phyloP scores from a whole-genome alignment of 2,329 filamentous ascomycete species.

The Pseudocercospora fijiensis region DNA sequence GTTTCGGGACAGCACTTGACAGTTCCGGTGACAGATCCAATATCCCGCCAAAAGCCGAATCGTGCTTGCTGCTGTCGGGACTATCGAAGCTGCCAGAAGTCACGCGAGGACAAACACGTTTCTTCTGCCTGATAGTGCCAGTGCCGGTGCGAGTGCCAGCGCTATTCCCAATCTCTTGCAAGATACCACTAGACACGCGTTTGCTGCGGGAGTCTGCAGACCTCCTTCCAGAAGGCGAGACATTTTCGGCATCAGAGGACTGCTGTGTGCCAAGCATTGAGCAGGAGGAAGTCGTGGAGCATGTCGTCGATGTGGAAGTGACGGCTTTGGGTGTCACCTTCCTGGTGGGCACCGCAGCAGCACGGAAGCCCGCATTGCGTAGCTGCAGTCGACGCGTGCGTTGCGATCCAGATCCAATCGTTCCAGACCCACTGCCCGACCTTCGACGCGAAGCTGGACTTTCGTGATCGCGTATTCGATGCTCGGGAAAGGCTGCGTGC shows the following conservation, averaged over 20 bases:
- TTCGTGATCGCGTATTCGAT: neutral
- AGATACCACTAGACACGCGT: conserved; percentile 26
- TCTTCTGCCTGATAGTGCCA: conserved; percentile 17
- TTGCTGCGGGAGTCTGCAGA: conserved; percentile 21
- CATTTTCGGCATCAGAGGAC: conserved; percentile 27
- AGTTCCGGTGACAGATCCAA: conserved; percentile 21
- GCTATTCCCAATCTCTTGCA: conserved; percentile 36
- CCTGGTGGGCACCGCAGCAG: conserved; percentile 31
- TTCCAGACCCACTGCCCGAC: neutral
- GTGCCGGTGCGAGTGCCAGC: neutral
- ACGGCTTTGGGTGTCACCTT: conserved; percentile 36
- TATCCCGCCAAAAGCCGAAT: conserved; percentile 17
- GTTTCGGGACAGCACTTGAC: conserved; percentile 20
- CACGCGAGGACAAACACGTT: conserved; percentile 21
- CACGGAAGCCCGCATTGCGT: conserved; percentile 40
- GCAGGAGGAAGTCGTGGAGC: conserved; percentile 21
- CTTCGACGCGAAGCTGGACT: neutral
- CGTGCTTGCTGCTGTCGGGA: conserved; percentile 19
- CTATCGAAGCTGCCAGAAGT: conserved; percentile 25
- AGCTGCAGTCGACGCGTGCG: conserved; percentile 36
- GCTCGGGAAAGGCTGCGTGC: neutral
- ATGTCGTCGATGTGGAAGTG: conserved; percentile 27
- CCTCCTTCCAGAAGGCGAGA: conserved; percentile 24
- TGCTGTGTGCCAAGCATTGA: conserved; percentile 15
- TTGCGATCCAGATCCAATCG: neutral